Base-by-base conservation (phyloP, 1,284 basidiomycete genomes). In the Sanghuangporus weigelae region DNA sequence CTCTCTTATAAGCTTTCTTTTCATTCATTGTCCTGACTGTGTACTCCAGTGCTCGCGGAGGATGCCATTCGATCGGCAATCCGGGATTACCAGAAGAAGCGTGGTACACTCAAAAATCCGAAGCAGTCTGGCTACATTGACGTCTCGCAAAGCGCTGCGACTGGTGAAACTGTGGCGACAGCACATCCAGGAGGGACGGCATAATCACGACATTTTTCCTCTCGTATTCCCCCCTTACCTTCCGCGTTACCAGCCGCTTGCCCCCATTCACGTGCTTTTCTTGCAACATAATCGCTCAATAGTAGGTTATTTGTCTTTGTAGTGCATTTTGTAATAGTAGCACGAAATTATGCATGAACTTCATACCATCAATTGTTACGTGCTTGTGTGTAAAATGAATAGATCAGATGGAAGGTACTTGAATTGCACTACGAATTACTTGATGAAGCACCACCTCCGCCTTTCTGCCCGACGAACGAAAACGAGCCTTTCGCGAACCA, bases 1-100 rank as follows among this genome's bases (percentile, higher is more conserved):
- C 62, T 66, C 50, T 57, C 60, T 62, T 57, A 48, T 31, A 5
- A 31, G 40, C 19, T 35, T n/a, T 14, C 16, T 62, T 46, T 50
- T 35, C 54, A 66, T 63, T 39, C 54, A 69, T 35, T 46, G 63
- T 57, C 66, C 55, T 71, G 54, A 69, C 69, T 60, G 19, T 59
- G 63, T 59, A 61, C 60, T 65, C 39, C 77, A 86, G 93, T 99
- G 90, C 80, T 98, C 66, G 96, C 96, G 39, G 97, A 99, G 78
- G 97, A 99, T 75, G 97, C 97, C 57, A 99, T 99, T 77, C 89
- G 89, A 65, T 95, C 93, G 31, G 94, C 94, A 49, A 96, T 98
- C 75, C 90, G 93, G 69, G 91, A 98, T 75, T 98, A 96, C 78
- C 84, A 86, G 72, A 82, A 83, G 66, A 96, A 96, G 79, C 87